Percentiles rank a stretch among this genome's conserved stretches.
These are phyloP conservation scores for Alternaria gaisen DNA, from an alignment of 2,329 filamentous ascomycete genomes.

Conservation along the genomic window DNA sequence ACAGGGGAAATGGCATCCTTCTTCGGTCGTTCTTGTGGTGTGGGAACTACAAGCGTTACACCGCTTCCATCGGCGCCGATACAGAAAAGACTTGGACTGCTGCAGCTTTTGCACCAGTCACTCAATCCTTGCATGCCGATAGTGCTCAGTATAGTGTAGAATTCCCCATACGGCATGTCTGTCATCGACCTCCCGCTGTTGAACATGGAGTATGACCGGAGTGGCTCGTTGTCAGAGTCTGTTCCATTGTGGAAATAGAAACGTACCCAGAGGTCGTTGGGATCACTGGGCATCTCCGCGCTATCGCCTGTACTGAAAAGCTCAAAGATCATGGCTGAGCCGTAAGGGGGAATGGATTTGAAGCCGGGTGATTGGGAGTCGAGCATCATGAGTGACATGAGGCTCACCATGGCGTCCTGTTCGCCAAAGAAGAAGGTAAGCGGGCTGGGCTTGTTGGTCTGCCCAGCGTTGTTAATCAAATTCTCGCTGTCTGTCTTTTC, in stretches of 20 bases:
- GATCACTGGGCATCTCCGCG: constrained; percentile 50
- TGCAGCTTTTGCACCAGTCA: constrained; percentile 64
- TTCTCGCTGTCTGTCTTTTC: constrained; percentile 16
- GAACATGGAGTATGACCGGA: constrained; percentile 61
- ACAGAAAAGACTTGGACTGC: constrained; percentile 61
- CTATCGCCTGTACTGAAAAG: constrained; percentile 56
- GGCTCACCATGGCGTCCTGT: constrained; percentile 43
- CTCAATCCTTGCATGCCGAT: constrained; percentile 55
- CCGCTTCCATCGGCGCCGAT: constrained; percentile 48
- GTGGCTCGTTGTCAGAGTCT: constrained; percentile 49
- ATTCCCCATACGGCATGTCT: constrained; percentile 61
- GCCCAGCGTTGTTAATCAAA: background rate
- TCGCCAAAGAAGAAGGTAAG: constrained; percentile 55
- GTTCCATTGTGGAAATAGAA: constrained; percentile 68
- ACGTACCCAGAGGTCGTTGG: constrained; percentile 61
- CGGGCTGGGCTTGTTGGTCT: constrained; percentile 47
- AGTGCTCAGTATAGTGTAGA: constrained; percentile 55
- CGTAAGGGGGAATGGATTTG: constrained; percentile 38
- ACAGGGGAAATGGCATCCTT: constrained; percentile 49
- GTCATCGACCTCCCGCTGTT: constrained; percentile 56
- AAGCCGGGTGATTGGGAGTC: constrained; percentile 29
- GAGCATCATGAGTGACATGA: constrained; percentile 40
- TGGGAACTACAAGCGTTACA: constrained; percentile 10
- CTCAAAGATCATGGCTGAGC: constrained; percentile 50
- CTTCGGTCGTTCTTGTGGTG: background rate